Evolutionary conservation across 2,329 filamentous ascomycete genomes (phyloP).

Genomic region (Fusarium tricinctum): DNA sequence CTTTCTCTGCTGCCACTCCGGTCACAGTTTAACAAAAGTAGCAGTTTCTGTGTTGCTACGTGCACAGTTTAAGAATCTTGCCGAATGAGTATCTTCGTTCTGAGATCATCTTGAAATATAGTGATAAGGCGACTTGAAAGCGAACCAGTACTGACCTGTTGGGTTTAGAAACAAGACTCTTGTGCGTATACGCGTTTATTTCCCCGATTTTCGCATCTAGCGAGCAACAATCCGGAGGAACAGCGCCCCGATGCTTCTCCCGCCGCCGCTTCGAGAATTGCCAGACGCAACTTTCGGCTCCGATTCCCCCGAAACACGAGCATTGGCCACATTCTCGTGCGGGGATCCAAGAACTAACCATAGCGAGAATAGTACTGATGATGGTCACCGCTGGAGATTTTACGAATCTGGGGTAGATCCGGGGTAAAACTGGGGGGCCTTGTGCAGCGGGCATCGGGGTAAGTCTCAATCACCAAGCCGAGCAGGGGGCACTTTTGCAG

Average conservation of each 20-base stretch:
- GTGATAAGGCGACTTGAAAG: no score
- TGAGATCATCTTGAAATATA: no score
- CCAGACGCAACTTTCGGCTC: conserved; percentile 15
- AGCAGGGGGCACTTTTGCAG: background rate
- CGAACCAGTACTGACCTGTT: no score
- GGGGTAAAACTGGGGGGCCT: conserved; percentile 23
- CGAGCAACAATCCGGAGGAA: background rate
- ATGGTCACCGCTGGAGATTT: background rate
- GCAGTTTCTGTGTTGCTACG: no score
- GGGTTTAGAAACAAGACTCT: no score
- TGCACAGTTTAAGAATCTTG: no score
- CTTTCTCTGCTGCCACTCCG: no score
- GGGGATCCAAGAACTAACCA: background rate
- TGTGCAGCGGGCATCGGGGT: conserved; percentile 32
- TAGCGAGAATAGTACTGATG: background rate
- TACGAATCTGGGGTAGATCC: conserved; percentile 40
- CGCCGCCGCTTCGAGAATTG: background rate
- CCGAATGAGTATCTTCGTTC: no score
- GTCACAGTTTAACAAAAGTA: no score
- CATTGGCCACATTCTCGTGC: background rate
- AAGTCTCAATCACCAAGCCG: background rate
- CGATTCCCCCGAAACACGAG: conserved; percentile 18
- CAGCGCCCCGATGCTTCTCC: background rate
- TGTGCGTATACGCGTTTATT: no score
- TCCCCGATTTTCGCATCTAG: no score